A percentile compares a stretch with the other conserved stretches of the same genome.
These are phyloP conservation scores for Pythium dissotocum DNA, from an alignment of 352 stramenopile genomes.

Conservation along the genomic window DNA sequence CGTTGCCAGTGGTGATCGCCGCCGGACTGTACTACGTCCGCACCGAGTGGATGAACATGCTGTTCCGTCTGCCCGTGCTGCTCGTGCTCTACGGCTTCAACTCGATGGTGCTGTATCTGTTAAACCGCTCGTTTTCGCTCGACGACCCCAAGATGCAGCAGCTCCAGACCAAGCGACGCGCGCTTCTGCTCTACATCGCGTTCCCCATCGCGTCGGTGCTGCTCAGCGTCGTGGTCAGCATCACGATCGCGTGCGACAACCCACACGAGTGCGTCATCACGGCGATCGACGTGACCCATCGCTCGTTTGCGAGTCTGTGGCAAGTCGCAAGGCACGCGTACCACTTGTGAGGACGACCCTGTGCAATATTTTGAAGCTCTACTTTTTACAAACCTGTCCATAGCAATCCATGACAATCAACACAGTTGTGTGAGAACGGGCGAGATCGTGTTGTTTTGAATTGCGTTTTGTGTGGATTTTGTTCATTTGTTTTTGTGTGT, in stretches of 20 bases:
- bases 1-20: constrained; percentile 48
- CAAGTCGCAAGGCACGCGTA: constrained; percentile 50
- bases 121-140: constrained; percentile 37
- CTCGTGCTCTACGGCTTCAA: constrained; percentile 79
- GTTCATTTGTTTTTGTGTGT: background rate
- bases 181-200: constrained; percentile 51
- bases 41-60: constrained; percentile 82
- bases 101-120: constrained; percentile 49
- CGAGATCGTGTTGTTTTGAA: background rate
- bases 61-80: constrained; percentile 65
- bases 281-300: constrained; percentile 33
- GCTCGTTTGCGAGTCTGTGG: constrained; percentile 37
- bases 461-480: background rate
- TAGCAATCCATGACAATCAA: background rate
- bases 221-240: constrained; percentile 58
- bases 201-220: constrained; percentile 65
- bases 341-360: constrained; percentile 27
- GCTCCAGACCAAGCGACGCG: constrained; percentile 35
- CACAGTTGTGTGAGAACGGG: background rate
- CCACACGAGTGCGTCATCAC: constrained; percentile 56
- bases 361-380: no score
- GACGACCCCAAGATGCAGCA: constrained; percentile 15
- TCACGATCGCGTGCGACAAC: constrained; percentile 74
- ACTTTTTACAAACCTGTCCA: no score
- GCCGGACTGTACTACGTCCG: constrained; percentile 63